phyloP scores from a whole-genome alignment of 177 flowering plant genomes.

The Vitis hybrid region DNA sequence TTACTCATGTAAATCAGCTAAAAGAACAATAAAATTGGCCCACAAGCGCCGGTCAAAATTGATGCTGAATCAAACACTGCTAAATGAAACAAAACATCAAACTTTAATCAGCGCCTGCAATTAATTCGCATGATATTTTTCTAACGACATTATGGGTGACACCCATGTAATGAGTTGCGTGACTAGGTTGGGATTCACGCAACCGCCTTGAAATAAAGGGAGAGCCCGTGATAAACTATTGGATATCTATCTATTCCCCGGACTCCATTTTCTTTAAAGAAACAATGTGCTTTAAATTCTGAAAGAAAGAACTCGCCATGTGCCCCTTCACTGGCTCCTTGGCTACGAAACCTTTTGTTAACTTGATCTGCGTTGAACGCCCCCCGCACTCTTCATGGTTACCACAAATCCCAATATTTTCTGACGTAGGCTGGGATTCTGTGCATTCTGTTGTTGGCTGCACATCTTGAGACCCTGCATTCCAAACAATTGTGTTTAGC shows the following conservation, averaged over 20 bases:
- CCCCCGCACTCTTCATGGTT: slow-evolving; percentile 63
- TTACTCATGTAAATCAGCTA: too few species aligned
- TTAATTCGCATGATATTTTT: too few species aligned
- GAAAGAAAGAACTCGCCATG: slow-evolving; percentile 71
- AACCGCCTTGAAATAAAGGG: too few species aligned
- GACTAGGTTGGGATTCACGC: too few species aligned
- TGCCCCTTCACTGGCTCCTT: slow-evolving; percentile 94
- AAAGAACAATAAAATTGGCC: too few species aligned
- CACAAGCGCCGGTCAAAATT: too few species aligned
- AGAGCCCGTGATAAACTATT: too few species aligned
- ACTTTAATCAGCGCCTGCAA: too few species aligned
- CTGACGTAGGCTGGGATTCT: slow-evolving; percentile 10
- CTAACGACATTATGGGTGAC: too few species aligned
- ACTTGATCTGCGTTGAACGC: slow-evolving; percentile 60
- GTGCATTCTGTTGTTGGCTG: slow-evolving; percentile 24
- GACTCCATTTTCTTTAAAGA: slow-evolving; percentile 15
- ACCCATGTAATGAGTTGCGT: too few species aligned
- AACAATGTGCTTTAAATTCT: slow-evolving; percentile 12
- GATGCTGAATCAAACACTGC: too few species aligned
- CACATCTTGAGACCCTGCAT: slow-evolving; percentile 58
- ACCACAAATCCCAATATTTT: slow-evolving; percentile 44
- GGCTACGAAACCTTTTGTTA: slow-evolving; percentile 86
- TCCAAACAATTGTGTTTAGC: slow-evolving; percentile 2
- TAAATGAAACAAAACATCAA: too few species aligned
- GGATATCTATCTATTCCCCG: not conserved